Evolutionary conservation across 176 grass and related monocot genomes (phyloP), one percentile per base, ranked within the genome.

Genomic region (Pharus latifolius): DNA sequence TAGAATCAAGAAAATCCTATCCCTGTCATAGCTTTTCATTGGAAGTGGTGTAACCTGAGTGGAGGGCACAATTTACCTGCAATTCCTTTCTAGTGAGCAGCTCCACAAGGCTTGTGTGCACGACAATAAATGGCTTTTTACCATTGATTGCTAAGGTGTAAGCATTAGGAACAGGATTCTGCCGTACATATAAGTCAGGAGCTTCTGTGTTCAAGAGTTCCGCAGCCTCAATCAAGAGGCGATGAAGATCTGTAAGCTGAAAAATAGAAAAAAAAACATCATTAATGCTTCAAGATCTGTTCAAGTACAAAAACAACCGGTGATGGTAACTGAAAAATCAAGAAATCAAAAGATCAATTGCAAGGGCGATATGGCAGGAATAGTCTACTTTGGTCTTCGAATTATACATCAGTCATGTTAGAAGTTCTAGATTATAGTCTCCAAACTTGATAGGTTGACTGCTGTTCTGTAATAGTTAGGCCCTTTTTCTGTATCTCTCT

Each of bases 21-120:
- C 22, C 24, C 11, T 61, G 31, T 16, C 10, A 62, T 14, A 63
- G 9, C 60, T 55, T 17, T n/a, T 25, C 13, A 49, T 6, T n/a
- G n/a, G n/a, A n/a, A n/a, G n/a, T n/a, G n/a, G n/a, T n/a, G n/a
- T n/a, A n/a, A n/a, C 4, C 16, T 2, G 25, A 65, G 10, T 27
- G 19, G 46, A 38, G 35, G 30, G 69, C 17, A 65, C 4, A 52
- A 70, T 7, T 2, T 60, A 90, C 94, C 94, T 92, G 94, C 28
- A 97, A 27, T 85, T 97, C 94, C 67, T 85, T 92, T 83, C 74
- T 79, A 1, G 83, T 87, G 59, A 97, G 94, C 54, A 97, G 83
- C 71, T 97, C 94, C 20, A 92, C 81, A 23, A 97, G 89, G 68
- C 94, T 97, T 63, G 94, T 90, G 27, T 97, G 94, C 14, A 97